Evolutionary conservation across 208 protist species (phyloP), one percentile per base, ranked within the genome.

Genomic region (Phytomonas sp.): DNA sequence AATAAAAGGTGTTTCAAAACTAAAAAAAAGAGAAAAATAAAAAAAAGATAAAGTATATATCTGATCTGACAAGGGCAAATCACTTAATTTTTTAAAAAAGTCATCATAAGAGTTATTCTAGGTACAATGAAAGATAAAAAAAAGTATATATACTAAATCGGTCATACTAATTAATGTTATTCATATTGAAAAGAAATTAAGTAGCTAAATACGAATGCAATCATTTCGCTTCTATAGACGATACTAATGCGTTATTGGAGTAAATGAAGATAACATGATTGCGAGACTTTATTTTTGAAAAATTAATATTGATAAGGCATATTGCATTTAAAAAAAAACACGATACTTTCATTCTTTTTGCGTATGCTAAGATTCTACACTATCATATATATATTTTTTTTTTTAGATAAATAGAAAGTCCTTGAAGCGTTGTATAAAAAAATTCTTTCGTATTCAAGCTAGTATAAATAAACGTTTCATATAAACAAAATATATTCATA

Each of bases 151-250:
- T n/a, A n/a, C n/a, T n/a, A n/a, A n/a, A n/a, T n/a, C n/a, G n/a
- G n/a, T n/a, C n/a, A n/a, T n/a, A n/a, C n/a, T n/a, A n/a, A n/a
- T n/a, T n/a, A n/a, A n/a, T n/a, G n/a, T n/a, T n/a, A n/a, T n/a
- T n/a, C n/a, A n/a, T 60, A 60, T n/a, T 60, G n/a, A 60, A 60
- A 60, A 60, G n/a, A 60, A n/a, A 60, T 60, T 60, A 60, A 60
- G n/a, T n/a, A n/a, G 49, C 49, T 60, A n/a, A n/a, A n/a, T n/a
- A n/a, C n/a, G n/a, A n/a, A n/a, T n/a, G n/a, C n/a, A n/a, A n/a
- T n/a, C n/a, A n/a, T n/a, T n/a, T n/a, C n/a, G n/a, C n/a, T n/a
- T n/a, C n/a, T n/a, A n/a, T n/a, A n/a, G n/a, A n/a, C n/a, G n/a
- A n/a, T n/a, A n/a, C n/a, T n/a, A n/a, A n/a, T n/a, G n/a, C n/a